These are phyloP conservation scores for Scutellaria minor DNA, from an alignment of 257 asterid genomes.

Conservation along the genomic window DNA sequence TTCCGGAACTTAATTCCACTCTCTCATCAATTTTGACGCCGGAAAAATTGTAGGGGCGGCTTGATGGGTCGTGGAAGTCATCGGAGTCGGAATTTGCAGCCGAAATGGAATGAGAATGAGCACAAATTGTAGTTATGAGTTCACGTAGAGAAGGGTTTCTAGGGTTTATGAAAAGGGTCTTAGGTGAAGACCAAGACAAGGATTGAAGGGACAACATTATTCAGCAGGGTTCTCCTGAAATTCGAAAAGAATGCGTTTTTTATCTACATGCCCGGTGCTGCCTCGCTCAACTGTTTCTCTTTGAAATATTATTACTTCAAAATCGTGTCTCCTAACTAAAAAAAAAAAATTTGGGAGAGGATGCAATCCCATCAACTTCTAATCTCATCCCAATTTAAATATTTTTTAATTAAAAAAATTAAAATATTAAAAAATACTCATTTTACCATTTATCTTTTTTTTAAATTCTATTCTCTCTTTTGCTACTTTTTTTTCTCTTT, in stretches of 20 bases:
- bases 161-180: conserved; percentile 46
- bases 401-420: too few relatives aligned
- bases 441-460: too few relatives aligned
- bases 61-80: conserved; percentile 36
- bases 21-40: conserved; percentile 65
- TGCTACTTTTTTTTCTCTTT: too few relatives aligned
- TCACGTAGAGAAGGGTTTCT: conserved; percentile 35
- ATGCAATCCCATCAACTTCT: too few relatives aligned
- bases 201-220: conserved; percentile 51
- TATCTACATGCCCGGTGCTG: too few relatives aligned
- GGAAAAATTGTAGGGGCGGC: conserved; percentile 52
- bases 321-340: too few relatives aligned
- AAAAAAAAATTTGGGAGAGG: too few relatives aligned
- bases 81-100: conserved; percentile 36
- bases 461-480: too few relatives aligned
- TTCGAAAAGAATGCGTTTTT: not conserved
- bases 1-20: conserved; percentile 53
- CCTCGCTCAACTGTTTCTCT: too few relatives aligned
- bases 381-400: too few relatives aligned
- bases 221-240: not conserved
- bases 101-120: conserved; percentile 37
- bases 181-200: conserved; percentile 41
- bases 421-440: too few relatives aligned
- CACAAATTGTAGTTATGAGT: conserved; percentile 43
- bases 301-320: too few relatives aligned